These are phyloP conservation scores for Melampsora americana DNA, from an alignment of 1,284 basidiomycete species.

Conservation along the genomic window DNA sequence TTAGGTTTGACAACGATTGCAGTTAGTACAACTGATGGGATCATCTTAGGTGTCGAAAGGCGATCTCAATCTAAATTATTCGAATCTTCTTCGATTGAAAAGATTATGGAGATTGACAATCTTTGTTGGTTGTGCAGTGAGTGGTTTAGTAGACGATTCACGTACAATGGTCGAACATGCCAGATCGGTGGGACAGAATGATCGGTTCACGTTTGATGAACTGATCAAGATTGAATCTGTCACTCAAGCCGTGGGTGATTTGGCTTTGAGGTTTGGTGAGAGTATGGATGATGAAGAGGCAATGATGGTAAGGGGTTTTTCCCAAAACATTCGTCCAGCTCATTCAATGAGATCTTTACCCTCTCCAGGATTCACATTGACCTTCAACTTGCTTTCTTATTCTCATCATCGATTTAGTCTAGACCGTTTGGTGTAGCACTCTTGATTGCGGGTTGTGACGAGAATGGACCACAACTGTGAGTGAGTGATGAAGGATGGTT, in stretches of 20 bases:
- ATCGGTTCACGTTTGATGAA: conserved; percentile 96
- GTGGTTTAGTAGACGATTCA: conserved; percentile 93
- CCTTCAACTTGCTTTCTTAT: too few species aligned
- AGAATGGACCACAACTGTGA: conserved; percentile 90
- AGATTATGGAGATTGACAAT: conserved; percentile 99
- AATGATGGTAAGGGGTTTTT: conserved; percentile 70
- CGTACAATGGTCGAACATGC: conserved; percentile 99
- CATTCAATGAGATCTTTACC: too few species aligned
- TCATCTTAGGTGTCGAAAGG: conserved; percentile 95
- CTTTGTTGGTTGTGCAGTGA: conserved; percentile 97
- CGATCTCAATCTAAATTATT: conserved; percentile 94
- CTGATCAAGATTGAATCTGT: conserved; percentile 92
- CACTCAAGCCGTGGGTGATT: conserved; percentile 96
- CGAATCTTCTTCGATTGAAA: conserved; percentile 93
- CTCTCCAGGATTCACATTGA: too few species aligned
- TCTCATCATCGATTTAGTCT: too few species aligned
- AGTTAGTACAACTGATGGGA: conserved; percentile 67
- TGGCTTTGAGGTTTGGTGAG: conserved; percentile 96
- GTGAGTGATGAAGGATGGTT: conserved; percentile 40
- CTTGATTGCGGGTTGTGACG: conserved; percentile 93
- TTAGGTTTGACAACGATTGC: conserved; percentile 97
- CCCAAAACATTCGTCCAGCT: too few species aligned
- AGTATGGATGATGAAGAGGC: conserved; percentile 84
- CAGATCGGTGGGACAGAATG: conserved; percentile 93
- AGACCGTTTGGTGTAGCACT: conserved; percentile 97